Evolutionary conservation across 202 grass and related monocot genomes (phyloP), one percentile per base, ranked within the genome.

Genomic region (Panicum hallii): DNA sequence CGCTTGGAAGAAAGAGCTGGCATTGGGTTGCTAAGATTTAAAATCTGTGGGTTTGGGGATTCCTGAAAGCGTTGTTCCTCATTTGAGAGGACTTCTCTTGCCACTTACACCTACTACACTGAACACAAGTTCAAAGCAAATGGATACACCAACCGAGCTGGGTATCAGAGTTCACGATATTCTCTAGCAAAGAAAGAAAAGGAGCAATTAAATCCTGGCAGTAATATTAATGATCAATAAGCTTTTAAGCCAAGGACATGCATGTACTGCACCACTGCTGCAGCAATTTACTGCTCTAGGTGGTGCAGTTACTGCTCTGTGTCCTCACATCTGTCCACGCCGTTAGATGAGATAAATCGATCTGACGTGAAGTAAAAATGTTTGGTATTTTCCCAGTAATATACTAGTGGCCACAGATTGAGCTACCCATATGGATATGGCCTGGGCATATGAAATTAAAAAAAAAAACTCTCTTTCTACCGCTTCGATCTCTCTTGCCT

Each of bases 261-360:
- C 41, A 43, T 26, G 26, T 26, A 26, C 26, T 26, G 26, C 26
- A 26, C 26, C 32, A 32, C 48, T 43, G 47, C 48, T 9, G 13
- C 47, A 69, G 63, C 48, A 80, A 80, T 80, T 80, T 80, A 80
- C 63, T 68, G 47, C 36, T 54, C 17, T 80, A 1, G 32, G 78
- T 55, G 78, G 78, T 68, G 56, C 56, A 60, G 20, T 60, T 57
- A 60, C 56, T 60, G 56, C n/a, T 2, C 7, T 58, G 7, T 58
- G 55, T 58, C 55, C 8, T 23, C 3, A 3, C 36, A 9, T 3
- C 15, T 53, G 50, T 56, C 54, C 54, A n/a, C 56, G 23, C n/a
- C 56, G n/a, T 11, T 57, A 48, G 47, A 11, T 4, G 47, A 48
- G 47, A 14, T 48, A 13, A 48, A 48, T 48, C 11, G 47, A 48